A percentile compares a stretch with the other conserved stretches of the same genome.
Evolutionary conservation across 106 monocot genomes (phyloP).

Genomic region (Dactylorhiza incarnata): DNA sequence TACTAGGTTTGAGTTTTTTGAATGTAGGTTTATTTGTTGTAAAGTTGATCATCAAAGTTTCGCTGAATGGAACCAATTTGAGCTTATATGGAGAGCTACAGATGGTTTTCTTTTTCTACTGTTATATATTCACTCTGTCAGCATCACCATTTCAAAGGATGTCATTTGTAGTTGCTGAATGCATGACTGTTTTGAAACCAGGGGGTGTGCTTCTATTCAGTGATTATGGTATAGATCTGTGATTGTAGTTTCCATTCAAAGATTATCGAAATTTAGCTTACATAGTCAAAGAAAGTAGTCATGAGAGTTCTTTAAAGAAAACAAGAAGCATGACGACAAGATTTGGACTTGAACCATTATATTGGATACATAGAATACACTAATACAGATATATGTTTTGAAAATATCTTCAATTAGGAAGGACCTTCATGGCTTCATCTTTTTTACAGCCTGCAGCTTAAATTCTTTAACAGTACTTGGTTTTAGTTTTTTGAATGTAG

Average conservation of each 20-base stretch:
- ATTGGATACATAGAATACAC: background rate
- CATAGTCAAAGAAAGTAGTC: background rate
- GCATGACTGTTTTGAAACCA: conserved; percentile 66
- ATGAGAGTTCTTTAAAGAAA: background rate
- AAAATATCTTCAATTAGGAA: background rate
- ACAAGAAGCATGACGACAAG: background rate
- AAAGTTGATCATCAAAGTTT: background rate
- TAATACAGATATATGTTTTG: background rate
- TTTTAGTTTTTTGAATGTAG: background rate
- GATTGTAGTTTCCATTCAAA: background rate
- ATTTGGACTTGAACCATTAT: background rate
- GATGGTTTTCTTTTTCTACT: background rate
- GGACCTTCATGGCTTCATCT: background rate
- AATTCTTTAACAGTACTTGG: background rate
- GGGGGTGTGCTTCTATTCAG: conserved; percentile 85
- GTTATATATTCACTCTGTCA: conserved; percentile 85
- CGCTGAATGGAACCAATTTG: background rate
- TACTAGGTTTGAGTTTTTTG: background rate
- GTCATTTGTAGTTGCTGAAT: conserved; percentile 47
- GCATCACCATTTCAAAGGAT: conserved; percentile 63
- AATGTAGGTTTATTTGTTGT: background rate
- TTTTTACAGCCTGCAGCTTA: background rate
- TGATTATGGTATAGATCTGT: conserved; percentile 63
- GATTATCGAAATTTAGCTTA: background rate
- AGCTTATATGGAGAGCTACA: background rate